These are phyloP conservation scores for Tetrahymena borealis DNA, from an alignment of 73 alveolate species.

Conservation along the genomic window DNA sequence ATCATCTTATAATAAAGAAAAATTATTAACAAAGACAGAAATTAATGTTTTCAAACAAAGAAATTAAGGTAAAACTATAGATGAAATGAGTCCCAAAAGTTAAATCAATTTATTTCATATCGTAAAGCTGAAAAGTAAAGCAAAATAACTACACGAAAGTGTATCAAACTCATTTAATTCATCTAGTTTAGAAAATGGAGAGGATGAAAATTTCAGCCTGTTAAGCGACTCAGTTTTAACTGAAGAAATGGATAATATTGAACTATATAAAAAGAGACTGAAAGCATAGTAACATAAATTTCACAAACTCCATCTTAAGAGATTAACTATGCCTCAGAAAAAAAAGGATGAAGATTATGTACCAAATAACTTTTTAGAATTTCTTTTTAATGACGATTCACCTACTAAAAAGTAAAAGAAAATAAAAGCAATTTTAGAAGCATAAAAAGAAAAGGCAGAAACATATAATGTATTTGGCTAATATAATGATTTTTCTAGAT, in stretches of 20 bases:
- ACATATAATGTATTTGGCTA: not conserved
- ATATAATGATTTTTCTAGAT: not conserved
- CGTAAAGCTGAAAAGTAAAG: not conserved
- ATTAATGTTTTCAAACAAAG: not conserved
- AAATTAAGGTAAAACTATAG: not conserved
- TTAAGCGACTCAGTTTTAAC: not conserved
- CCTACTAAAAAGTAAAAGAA: not conserved
- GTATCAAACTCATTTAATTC: not conserved
- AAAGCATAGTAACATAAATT: not conserved
- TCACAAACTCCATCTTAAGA: not conserved
- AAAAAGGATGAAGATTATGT: not conserved
- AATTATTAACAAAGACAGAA: not conserved
- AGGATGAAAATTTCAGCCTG: not conserved
- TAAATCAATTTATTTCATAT: not conserved
- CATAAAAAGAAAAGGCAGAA: not conserved
- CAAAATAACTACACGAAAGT: not conserved
- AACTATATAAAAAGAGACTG: not conserved
- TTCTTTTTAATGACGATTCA: not conserved
- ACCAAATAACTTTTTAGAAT: not conserved
- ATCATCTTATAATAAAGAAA: not conserved
- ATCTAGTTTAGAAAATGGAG: not conserved
- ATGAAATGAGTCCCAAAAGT: not conserved
- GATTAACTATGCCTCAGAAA: not conserved
- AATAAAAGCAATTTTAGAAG: not conserved
- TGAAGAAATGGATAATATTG: not conserved